Base-by-base conservation (phyloP, 257 asterid species). In the Linaria vulgaris region DNA sequence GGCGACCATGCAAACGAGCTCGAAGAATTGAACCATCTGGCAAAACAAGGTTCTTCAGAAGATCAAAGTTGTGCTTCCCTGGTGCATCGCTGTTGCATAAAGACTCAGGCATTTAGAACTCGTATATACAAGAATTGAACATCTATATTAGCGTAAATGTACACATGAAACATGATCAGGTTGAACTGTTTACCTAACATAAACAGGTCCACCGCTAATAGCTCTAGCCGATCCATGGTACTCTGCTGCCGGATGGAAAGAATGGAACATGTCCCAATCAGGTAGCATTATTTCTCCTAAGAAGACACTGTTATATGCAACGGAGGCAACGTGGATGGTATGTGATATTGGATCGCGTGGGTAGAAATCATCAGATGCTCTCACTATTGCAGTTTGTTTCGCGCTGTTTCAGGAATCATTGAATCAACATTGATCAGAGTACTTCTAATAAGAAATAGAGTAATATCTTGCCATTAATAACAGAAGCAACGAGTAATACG, bases 181-280 rank as follows among this genome's bases (percentile, higher is more conserved):
- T n/a, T 22, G 12, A 0, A 47, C 6, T 1, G 43, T 1, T 71
- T 46, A 84, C 96, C 95, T 89, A 41, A 86, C 95, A 72, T 86
- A 89, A 27, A 89, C 83, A 47, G 94, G 95, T 25, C 95, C 96
- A 19, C 94, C 97, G 31, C 94, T 86, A 56, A 89, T 81, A 3
- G 94, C 95, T 71, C 95, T 72, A 3, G 95, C 94, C 0, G 97
- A 89, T 17, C 78, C 97, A 14, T 89, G 97, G 73, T 82, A 89
- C 68, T 86, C 97, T 0, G 97, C 97, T 0, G 86, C 95, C 1
- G 91, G 95, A 70, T 89, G 97, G 43, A 89, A 81, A 49, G 94
- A 89, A 55, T 89, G 97, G 75, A 89, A 89, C 97, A 89, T 89
- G 49, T 89, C 97, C 97, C 97, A 86, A 69, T 89, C 97, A 41